These are phyloP conservation scores for Botrytis cinerea DNA, from an alignment of 2,329 filamentous ascomycete species.

Conservation along the genomic window DNA sequence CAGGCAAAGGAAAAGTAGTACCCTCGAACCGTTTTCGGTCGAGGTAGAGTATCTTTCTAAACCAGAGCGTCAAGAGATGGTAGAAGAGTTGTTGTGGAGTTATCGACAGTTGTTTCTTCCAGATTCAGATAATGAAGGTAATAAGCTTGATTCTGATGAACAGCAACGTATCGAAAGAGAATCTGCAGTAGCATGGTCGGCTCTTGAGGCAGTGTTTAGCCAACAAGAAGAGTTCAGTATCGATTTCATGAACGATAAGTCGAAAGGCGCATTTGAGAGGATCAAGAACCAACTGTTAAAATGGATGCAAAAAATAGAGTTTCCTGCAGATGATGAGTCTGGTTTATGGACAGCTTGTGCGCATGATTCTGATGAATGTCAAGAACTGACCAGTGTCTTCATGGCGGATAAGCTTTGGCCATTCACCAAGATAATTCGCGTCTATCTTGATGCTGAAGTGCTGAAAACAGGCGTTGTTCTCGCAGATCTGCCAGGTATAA, in stretches of 20 bases:
- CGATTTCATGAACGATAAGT: neutral
- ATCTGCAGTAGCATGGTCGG: neutral
- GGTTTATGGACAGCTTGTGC: slow-evolving; percentile 4
- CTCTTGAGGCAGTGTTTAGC: neutral
- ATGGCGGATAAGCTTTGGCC: slow-evolving; percentile 3
- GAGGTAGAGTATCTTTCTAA: neutral
- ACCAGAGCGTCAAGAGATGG: neutral
- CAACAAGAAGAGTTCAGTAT: neutral
- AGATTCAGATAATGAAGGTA: neutral
- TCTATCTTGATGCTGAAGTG: slow-evolving; percentile 14
- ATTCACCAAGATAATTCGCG: slow-evolving; percentile 12
- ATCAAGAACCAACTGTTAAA: neutral
- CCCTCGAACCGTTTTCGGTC: neutral
- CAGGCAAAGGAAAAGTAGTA: neutral
- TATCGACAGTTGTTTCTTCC: neutral
- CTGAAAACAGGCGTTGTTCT: slow-evolving; percentile 5
- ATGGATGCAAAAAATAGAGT: neutral
- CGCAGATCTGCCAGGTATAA: neutral
- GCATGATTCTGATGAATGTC: neutral
- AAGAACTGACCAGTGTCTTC: slow-evolving; percentile 2
- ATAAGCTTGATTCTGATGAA: neutral
- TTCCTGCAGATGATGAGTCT: neutral
- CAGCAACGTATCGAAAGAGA: neutral
- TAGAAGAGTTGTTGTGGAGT: neutral
- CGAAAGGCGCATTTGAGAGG: neutral